Percentiles rank a stretch among this genome's conserved stretches.
Evolutionary conservation across 2,329 filamentous ascomycete species (phyloP).

Genomic region (Botryosphaeria dothidea): DNA sequence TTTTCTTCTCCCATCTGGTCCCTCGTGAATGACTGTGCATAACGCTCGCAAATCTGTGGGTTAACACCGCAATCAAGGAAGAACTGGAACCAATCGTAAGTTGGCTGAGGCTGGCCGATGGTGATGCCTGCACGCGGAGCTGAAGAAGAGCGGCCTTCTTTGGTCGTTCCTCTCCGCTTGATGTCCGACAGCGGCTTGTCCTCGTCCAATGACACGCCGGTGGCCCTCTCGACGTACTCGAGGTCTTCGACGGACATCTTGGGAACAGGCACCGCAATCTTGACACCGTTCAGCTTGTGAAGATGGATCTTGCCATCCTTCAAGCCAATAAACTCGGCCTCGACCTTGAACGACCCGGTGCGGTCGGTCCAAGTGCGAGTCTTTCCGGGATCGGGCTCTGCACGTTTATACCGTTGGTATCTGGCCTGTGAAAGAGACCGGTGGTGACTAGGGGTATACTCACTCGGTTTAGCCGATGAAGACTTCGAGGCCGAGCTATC

Average conservation of each 20-base stretch:
- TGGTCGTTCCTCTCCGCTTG: conserved; percentile 51
- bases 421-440: conserved; percentile 19
- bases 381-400: conserved; percentile 77
- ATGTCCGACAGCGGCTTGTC: conserved; percentile 91
- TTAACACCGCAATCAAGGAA: conserved; percentile 91
- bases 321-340: conserved; percentile 92
- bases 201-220: conserved; percentile 85
- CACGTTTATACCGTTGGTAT: conserved; percentile 36
- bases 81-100: conserved; percentile 99
- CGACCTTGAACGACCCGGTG: conserved; percentile 93
- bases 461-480: conserved; percentile 69
- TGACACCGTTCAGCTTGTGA: conserved; percentile 96
- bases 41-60: conserved; percentile 90
- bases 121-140: conserved; percentile 57
- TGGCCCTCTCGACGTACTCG: conserved; percentile 86
- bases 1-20: conserved; percentile 97
- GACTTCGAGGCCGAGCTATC: conserved; percentile 63
- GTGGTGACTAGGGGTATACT: conserved; percentile 40
- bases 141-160: conserved; percentile 48
- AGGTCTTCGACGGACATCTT: conserved; percentile 97
- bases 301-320: conserved; percentile 96
- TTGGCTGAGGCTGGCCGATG: conserved; percentile 63
- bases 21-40: conserved; percentile 81
- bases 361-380: conserved; percentile 93
- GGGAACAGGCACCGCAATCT: conserved; percentile 90